Evolutionary conservation across 345 rosid genomes (phyloP).

Genomic region (Citrus australasica): DNA sequence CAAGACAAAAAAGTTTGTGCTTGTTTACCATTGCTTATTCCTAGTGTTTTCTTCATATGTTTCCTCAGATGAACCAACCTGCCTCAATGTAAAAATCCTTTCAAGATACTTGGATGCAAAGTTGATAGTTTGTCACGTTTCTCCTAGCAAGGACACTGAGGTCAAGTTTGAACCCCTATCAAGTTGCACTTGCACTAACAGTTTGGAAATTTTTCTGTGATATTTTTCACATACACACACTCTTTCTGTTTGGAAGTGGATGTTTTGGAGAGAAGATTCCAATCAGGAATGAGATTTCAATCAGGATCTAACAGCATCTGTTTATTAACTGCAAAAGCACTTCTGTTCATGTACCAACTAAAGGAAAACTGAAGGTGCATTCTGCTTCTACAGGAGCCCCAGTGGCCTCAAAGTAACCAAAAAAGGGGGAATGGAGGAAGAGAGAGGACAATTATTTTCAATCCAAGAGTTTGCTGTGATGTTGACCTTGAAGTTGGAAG

Average conservation of each 20-base stretch:
- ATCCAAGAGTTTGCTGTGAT: constrained; percentile 62
- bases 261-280: neutral
- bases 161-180: constrained; percentile 30
- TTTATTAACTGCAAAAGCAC: neutral
- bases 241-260: too few species aligned
- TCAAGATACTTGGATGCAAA: constrained; percentile 79
- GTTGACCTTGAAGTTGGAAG: constrained; percentile 82
- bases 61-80: constrained; percentile 44
- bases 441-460: constrained; percentile 59
- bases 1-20: neutral
- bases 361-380: constrained; percentile 3
- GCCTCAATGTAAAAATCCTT: constrained; percentile 47
- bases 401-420: constrained; percentile 25
- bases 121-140: constrained; percentile 67
- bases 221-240: too few species aligned
- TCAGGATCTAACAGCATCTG: neutral
- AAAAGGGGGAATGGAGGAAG: constrained; percentile 24
- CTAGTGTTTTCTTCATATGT: constrained; percentile 9
- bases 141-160: constrained; percentile 39
- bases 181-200: neutral
- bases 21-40: constrained; percentile 10
- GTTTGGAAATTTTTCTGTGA: too few species aligned
- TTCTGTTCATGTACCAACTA: neutral
- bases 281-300: neutral
- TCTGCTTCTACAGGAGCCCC: constrained; percentile 37